Conservation (phyloP, 2,329 filamentous ascomycete species). For the Coniochaeta sp. region DNA sequence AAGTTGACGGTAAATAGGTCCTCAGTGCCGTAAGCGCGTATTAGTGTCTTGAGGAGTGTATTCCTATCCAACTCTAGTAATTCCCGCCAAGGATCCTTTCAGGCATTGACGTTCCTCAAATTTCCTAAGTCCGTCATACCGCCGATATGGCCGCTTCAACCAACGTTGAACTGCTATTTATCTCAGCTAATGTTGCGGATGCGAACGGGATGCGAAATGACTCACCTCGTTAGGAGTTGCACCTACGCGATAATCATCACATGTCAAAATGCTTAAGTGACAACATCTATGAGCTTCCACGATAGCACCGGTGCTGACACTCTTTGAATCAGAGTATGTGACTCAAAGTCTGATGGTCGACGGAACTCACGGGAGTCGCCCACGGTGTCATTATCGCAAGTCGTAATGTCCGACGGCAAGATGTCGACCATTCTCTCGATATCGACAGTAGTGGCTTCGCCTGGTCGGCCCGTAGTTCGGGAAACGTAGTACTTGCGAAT, state of each 20-base stretch:
- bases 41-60: neutral
- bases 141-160: neutral
- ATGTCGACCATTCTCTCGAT: no score
- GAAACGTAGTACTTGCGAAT: no score
- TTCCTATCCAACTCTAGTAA: neutral
- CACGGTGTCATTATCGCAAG: neutral
- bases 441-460: no score
- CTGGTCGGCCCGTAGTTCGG: no score
- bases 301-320: neutral
- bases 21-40: neutral
- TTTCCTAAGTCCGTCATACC: neutral
- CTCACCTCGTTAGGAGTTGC: neutral
- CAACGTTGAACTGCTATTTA: neutral
- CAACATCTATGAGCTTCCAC: neutral
- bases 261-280: neutral
- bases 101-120: neutral
- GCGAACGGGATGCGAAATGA: neutral
- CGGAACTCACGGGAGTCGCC: no score
- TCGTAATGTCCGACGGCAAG: no score
- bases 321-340: neutral
- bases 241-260: neutral
- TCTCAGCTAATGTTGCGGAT: neutral
- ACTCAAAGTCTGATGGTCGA: neutral
- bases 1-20: neutral
- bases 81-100: neutral